These are phyloP conservation scores for Rubia tinctorum DNA, from an alignment of 305 asterid genomes.

Conservation along the genomic window DNA sequence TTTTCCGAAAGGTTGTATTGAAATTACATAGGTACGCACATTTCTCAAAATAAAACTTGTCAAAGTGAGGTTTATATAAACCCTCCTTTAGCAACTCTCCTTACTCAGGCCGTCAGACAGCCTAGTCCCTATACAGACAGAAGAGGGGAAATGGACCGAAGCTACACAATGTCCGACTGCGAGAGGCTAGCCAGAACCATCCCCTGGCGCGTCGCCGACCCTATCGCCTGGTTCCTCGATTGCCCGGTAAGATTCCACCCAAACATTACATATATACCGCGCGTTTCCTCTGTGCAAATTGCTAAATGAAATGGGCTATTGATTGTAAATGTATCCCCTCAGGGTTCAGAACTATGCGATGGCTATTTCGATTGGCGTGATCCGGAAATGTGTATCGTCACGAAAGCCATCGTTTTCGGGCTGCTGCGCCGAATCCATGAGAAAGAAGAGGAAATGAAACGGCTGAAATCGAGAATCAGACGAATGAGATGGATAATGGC, in stretches of 20 bases:
- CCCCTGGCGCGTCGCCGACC: not conserved
- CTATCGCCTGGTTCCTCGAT: not conserved
- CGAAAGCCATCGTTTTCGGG: not conserved
- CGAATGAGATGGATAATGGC: not conserved
- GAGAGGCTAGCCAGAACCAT: not conserved
- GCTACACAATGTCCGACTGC: not conserved
- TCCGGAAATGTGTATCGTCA: not conserved
- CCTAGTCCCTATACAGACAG: too few species aligned
- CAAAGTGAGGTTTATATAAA: not conserved
- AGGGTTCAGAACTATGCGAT: not conserved
- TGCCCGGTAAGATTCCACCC: not conserved
- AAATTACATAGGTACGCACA: too few species aligned
- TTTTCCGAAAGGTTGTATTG: too few species aligned
- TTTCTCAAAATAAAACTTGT: too few species aligned
- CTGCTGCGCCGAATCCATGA: not conserved
- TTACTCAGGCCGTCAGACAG: too few species aligned
- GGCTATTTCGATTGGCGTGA: not conserved
- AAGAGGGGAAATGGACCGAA: not conserved
- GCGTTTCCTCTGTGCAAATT: not conserved
- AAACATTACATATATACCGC: not conserved
- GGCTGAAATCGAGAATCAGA: not conserved
- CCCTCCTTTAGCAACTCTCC: too few species aligned
- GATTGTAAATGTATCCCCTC: not conserved
- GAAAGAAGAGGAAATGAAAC: not conserved
- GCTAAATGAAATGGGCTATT: not conserved